Evolutionary conservation across 1,139 yeast species (phyloP), one percentile per base, ranked within the genome.

Genomic region (Sugiyamaella japonica): DNA sequence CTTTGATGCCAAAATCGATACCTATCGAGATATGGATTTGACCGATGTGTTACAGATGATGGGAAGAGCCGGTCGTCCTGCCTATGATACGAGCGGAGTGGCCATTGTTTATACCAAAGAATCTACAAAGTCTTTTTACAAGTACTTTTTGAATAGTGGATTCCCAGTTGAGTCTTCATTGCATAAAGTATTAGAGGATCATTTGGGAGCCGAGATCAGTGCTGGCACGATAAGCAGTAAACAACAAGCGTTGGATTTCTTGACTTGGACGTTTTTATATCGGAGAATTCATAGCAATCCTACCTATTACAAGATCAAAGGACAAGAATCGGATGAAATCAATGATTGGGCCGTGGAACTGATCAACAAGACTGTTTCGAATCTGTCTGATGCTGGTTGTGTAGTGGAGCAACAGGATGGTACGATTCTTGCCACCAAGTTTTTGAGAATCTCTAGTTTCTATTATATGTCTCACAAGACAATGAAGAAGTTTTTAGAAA

Each of bases 31-130:
- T 64, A 88, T 88, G 95, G 95, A 93, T 69, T 78, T 93, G 68
- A 93, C 99, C 0, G 99, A 87, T 71, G 87, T 88, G 51, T 72
- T 87, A 58, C 96, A 87, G 70, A 88, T 87, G 95, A 86, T 86
- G 90, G 95, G 95, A 31, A 75, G 95, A 66, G 98, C 98, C 0
- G 98, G 99, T 60, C 85, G 99, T 70, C 99, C 99, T 2, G 96
- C 97, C 1, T 93, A 79, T 70, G 99, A 95, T 73, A 90, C 96
- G 1, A 84, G 89, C 59, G 99, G 99, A 72, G 91, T 85, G 45
- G 98, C 98, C 0, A 87, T 93, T 60, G 96, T 95, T 1, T 91
- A 85, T 69, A 93, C 99, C 2, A 89, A 89, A 66, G 97, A 95
- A 66, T 80, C 91, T 3, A 93, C 91, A 62, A 93, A 93, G 72